A percentile compares a stretch with the other conserved stretches of the same genome.
phyloP scores from a whole-genome alignment of 305 asterid species.

The Coffea humblotiana region DNA sequence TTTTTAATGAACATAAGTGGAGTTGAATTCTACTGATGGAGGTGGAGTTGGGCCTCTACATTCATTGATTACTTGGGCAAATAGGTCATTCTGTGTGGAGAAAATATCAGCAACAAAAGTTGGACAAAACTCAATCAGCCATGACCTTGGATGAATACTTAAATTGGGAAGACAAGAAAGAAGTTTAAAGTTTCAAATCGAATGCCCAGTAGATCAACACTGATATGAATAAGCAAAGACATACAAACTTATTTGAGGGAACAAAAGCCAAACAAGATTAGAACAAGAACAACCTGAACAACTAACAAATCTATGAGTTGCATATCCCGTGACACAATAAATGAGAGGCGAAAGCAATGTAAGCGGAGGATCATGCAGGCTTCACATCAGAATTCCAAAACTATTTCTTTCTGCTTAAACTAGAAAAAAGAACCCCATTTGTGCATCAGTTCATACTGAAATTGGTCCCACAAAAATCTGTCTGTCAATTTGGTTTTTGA shows the following conservation, averaged over 20 bases:
- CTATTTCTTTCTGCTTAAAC: not conserved
- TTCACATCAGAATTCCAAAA: not conserved
- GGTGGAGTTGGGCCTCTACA: conserved; percentile 65
- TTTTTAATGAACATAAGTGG: not conserved
- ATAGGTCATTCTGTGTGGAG: conserved; percentile 55
- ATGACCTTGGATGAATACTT: not conserved
- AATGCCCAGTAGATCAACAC: not conserved
- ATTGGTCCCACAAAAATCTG: not conserved
- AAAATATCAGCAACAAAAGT: conserved; percentile 19
- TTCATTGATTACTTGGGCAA: conserved; percentile 81
- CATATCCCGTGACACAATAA: not conserved
- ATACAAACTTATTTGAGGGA: not conserved
- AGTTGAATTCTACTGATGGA: conserved; percentile 27
- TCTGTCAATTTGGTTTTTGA: not conserved
- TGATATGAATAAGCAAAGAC: not conserved
- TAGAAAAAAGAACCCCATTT: not conserved
- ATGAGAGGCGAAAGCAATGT: not conserved
- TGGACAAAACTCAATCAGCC: conserved; percentile 19
- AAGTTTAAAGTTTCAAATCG: not conserved
- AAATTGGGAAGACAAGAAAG: not conserved
- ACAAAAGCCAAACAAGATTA: not conserved
- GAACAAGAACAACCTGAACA: not conserved
- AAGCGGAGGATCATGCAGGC: not conserved
- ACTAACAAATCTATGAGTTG: not conserved
- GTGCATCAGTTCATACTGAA: not conserved